These are phyloP conservation scores for Rosa hybrid DNA, from an alignment of 331 rosid genomes.

Conservation along the genomic window DNA sequence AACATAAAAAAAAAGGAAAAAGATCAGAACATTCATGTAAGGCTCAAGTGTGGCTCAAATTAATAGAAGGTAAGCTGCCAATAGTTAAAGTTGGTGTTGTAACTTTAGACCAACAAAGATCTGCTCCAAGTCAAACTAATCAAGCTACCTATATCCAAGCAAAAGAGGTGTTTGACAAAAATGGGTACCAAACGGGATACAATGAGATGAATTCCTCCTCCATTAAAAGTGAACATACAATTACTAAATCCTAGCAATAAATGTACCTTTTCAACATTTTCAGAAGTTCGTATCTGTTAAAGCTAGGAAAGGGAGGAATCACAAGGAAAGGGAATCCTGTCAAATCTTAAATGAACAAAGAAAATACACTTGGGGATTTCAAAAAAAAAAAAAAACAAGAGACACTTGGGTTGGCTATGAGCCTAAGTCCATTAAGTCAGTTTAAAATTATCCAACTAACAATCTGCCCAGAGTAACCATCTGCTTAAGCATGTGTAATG, in stretches of 20 bases:
- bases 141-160: background rate
- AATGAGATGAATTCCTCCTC: background rate
- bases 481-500: constrained; percentile 38
- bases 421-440: background rate
- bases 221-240: background rate
- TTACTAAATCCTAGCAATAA: background rate
- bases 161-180: background rate
- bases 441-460: background rate
- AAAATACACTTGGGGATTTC: too few species aligned
- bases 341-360: too few species aligned
- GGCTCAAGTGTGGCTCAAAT: too few species aligned
- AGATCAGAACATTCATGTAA: too few species aligned
- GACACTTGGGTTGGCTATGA: background rate
- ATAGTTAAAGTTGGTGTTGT: too few species aligned
- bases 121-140: background rate
- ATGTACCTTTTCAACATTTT: background rate
- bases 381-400: background rate
- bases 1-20: too few species aligned
- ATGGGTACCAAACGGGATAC: background rate
- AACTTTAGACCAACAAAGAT: background rate
- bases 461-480: constrained; percentile 81
- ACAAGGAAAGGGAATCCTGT: background rate
- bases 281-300: background rate
- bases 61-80: too few species aligned
- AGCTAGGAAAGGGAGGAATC: background rate